phyloP scores from a whole-genome alignment of 345 rosid genomes.

The Salix koriyanagi region DNA sequence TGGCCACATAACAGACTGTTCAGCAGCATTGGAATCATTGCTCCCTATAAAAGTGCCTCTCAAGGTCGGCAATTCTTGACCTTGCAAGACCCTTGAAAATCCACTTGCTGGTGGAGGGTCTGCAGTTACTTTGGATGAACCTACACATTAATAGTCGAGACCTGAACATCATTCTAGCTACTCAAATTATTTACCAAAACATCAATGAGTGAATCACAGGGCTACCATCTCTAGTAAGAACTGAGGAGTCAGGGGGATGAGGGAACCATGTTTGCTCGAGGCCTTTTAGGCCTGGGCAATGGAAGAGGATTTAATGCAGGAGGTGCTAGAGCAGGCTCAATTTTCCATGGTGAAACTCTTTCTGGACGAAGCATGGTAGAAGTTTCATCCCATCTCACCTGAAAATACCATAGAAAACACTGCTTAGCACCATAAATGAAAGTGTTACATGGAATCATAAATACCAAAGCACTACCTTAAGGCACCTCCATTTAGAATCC shows the following conservation, averaged over 20 bases:
- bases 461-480: conserved; percentile 34
- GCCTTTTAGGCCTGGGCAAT: conserved; percentile 39
- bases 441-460: not conserved
- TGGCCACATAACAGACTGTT: conserved; percentile 26
- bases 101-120: conserved; percentile 38
- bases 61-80: conserved; percentile 45
- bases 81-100: conserved; percentile 47
- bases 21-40: conserved; percentile 29
- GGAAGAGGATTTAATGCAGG: conserved; percentile 39
- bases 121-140: conserved; percentile 35
- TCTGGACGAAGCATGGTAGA: conserved; percentile 43
- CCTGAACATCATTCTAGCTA: not conserved
- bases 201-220: not conserved
- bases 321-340: conserved; percentile 44
- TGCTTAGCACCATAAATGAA: not conserved
- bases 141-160: conserved; percentile 11
- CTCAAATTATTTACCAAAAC: not conserved
- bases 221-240: conserved; percentile 42
- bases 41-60: conserved; percentile 31
- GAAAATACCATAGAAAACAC: not conserved
- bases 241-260: conserved; percentile 36
- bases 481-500: conserved; percentile 59
- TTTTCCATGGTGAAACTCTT: conserved; percentile 56
- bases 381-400: conserved; percentile 60
- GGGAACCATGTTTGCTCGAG: conserved; percentile 29